These are phyloP conservation scores for Eleusine coracana DNA, from an alignment of 176 grass and related monocot genomes.

Conservation along the genomic window DNA sequence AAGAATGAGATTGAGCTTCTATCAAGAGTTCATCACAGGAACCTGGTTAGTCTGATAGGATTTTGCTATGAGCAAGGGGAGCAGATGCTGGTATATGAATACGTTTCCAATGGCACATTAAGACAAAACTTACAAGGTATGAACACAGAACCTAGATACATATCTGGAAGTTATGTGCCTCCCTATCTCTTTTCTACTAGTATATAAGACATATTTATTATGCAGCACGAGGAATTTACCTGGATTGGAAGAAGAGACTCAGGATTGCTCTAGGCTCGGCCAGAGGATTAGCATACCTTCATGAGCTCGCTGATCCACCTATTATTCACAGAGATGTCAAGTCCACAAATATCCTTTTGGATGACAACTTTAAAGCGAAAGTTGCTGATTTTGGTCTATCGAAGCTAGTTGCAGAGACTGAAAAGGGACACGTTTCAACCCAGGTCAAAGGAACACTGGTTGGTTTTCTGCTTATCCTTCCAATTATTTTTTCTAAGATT, in stretches of 20 bases:
- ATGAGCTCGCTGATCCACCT: slow-evolving; percentile 79
- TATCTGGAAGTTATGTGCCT: background rate
- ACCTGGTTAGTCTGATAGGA: slow-evolving; percentile 77
- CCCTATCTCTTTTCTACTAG: slow-evolving; percentile 2
- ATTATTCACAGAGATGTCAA: slow-evolving; percentile 96
- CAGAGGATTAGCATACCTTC: slow-evolving; percentile 85
- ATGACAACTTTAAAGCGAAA: slow-evolving; percentile 77
- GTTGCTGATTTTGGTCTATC: slow-evolving; percentile 93
- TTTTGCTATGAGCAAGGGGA: slow-evolving; percentile 92
- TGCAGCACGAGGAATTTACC: slow-evolving; percentile 56
- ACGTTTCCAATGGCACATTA: slow-evolving; percentile 71
- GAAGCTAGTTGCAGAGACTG: slow-evolving; percentile 59
- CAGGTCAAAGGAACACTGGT: slow-evolving; percentile 95
- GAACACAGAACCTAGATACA: slow-evolving; percentile 18
- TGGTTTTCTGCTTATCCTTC: slow-evolving; percentile 15
- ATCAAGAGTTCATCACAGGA: slow-evolving; percentile 91
- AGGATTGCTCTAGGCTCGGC: slow-evolving; percentile 77
- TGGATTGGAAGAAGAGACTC: slow-evolving; percentile 83
- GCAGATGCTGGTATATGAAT: slow-evolving; percentile 93
- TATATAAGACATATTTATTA: slow-evolving; percentile 20
- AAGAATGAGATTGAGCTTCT: slow-evolving; percentile 94
- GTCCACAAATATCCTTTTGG: slow-evolving; percentile 87
- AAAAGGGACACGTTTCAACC: slow-evolving; percentile 81
- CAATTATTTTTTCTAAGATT: background rate
- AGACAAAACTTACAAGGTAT: slow-evolving; percentile 75